Percentiles rank a stretch among this genome's conserved stretches.
Conservation (phyloP, 192 early-diverging fungal genomes). For the Podila horticola region DNA sequence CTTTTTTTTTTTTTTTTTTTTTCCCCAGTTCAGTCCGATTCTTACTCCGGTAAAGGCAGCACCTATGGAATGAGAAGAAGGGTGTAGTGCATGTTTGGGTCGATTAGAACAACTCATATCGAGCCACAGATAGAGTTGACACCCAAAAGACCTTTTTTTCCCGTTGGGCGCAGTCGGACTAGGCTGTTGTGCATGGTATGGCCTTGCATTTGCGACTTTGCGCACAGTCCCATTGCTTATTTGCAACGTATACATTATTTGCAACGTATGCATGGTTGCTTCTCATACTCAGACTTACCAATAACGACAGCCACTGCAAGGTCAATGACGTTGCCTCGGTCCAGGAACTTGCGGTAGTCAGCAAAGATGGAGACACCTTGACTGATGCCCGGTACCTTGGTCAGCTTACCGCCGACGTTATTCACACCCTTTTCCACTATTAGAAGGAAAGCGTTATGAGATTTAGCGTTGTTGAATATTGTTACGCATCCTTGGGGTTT, state of each 20-base stretch:
- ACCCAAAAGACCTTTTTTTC: background rate
- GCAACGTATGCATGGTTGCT: background rate
- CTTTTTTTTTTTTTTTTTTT: too few relatives aligned
- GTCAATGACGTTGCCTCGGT: slow-evolving; percentile 68
- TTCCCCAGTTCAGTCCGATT: too few relatives aligned
- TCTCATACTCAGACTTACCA: slow-evolving; percentile 29
- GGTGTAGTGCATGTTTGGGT: background rate
- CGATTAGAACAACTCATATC: too few relatives aligned
- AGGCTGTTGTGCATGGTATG: too few relatives aligned
- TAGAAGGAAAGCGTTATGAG: too few relatives aligned
- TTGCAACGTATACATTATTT: background rate
- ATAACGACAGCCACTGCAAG: slow-evolving; percentile 73
- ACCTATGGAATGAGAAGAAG: slow-evolving; percentile 4
- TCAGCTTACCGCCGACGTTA: slow-evolving; percentile 30
- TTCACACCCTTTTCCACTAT: slow-evolving; percentile 33
- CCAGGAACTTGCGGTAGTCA: slow-evolving; percentile 64
- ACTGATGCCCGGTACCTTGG: slow-evolving; percentile 46
- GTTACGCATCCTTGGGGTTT: background rate
- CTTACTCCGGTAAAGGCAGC: slow-evolving; percentile 59
- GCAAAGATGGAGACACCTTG: slow-evolving; percentile 56
- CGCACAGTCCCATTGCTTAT: too few relatives aligned
- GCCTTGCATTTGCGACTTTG: too few relatives aligned
- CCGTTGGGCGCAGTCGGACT: too few relatives aligned
- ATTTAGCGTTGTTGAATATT: background rate
- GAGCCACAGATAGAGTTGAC: too few relatives aligned